A percentile compares a stretch with the other conserved stretches of the same genome.
phyloP scores from a whole-genome alignment of 2,329 filamentous ascomycete species.

The Cercospora janseana region DNA sequence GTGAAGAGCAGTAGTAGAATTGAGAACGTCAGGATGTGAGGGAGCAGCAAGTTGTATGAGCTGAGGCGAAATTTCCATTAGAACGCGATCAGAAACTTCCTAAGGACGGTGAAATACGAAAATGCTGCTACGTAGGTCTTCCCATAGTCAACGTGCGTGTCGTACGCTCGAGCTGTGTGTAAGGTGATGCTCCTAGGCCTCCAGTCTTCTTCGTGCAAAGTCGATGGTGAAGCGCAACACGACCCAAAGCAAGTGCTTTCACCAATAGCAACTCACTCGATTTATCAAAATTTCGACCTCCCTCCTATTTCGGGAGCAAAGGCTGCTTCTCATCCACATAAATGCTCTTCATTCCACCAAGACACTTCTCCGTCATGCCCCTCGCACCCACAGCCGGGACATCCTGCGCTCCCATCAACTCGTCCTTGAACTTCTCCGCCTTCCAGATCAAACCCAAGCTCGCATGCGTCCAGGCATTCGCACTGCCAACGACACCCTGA shows the following conservation, averaged over 20 bases:
- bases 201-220: too few species aligned
- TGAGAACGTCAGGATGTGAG: too few species aligned
- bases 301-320: not conserved
- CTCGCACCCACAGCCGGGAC: not conserved
- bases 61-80: not conserved
- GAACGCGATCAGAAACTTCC: not conserved
- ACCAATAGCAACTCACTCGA: too few species aligned
- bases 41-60: not conserved
- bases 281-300: not conserved
- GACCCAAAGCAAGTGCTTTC: too few species aligned
- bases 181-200: too few species aligned
- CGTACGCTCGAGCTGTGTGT: too few species aligned
- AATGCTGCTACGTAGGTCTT: not conserved
- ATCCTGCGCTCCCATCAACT: not conserved
- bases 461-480: constrained; percentile 2
- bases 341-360: not conserved
- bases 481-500: constrained; percentile 2
- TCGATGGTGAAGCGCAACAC: too few species aligned
- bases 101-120: not conserved
- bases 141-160: too few species aligned
- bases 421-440: constrained; percentile 2
- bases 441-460: not conserved
- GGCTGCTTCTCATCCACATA: not conserved
- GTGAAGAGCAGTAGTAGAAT: too few species aligned
- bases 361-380: not conserved